Evolutionary conservation across 202 grass and related monocot genomes (phyloP).

Genomic region (Zizania palustris): DNA sequence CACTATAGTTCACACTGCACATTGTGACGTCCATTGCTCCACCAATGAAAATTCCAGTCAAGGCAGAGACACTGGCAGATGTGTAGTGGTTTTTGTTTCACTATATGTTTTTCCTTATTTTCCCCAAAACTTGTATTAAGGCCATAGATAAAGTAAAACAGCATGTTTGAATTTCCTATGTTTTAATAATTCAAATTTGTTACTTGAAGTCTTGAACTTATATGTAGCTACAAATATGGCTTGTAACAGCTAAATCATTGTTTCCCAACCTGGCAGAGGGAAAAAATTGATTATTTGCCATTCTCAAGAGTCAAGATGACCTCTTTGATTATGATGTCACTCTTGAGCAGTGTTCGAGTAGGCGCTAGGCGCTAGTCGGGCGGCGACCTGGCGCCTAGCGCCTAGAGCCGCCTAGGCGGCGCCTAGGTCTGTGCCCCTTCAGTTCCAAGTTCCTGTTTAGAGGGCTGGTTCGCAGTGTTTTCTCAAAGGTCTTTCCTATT

Average conservation of each 20-base stretch:
- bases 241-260: not conserved
- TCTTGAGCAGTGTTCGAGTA: too few relatives aligned
- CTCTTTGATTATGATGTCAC: too few relatives aligned
- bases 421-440: too few relatives aligned
- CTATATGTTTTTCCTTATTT: slow-evolving; percentile 3
- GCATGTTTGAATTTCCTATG: slow-evolving; percentile 5
- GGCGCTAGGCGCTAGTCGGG: too few relatives aligned
- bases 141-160: not conserved
- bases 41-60: slow-evolving; percentile 12
- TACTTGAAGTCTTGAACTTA: not conserved
- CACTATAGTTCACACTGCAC: slow-evolving; percentile 9
- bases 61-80: not conserved
- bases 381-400: too few relatives aligned
- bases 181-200: not conserved
- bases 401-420: too few relatives aligned
- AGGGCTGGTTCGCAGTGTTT: too few relatives aligned
- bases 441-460: too few relatives aligned
- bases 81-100: not conserved
- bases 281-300: too few relatives aligned
- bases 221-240: not conserved
- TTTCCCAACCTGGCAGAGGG: not conserved
- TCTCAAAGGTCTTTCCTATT: too few relatives aligned
- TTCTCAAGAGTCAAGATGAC: too few relatives aligned
- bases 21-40: not conserved
- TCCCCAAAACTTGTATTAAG: not conserved